Percentiles rank a stretch among this genome's conserved stretches.
Evolutionary conservation across 768 basidiomycete species (phyloP).

Genomic region (Trametopsis cervina): DNA sequence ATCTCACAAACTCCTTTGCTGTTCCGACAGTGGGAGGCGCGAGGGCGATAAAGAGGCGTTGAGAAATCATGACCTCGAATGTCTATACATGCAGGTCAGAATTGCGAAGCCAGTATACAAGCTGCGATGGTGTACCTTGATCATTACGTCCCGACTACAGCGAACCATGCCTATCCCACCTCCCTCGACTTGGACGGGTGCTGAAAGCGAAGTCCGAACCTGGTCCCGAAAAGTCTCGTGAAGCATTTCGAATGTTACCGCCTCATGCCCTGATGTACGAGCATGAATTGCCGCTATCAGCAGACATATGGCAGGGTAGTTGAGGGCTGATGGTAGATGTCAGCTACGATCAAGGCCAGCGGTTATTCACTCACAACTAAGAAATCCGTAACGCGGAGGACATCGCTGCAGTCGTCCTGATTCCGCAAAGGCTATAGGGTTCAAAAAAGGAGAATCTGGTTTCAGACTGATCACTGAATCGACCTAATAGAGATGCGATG

Average conservation of each 20-base stretch:
- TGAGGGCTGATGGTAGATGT: constrained; percentile 40
- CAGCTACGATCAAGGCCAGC: not conserved
- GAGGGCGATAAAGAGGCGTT: constrained; percentile 49
- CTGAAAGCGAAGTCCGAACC: constrained; percentile 61
- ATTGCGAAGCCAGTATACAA: not conserved
- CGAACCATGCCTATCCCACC: constrained; percentile 69
- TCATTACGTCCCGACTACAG: constrained; percentile 56
- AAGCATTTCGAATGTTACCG: constrained; percentile 90
- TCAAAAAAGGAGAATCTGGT: constrained; percentile 47
- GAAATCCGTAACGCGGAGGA: constrained; percentile 43
- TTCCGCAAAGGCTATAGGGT: constrained; percentile 32
- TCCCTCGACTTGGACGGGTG: constrained; percentile 69
- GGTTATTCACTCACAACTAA: constrained; percentile 39
- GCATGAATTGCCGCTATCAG: constrained; percentile 82
- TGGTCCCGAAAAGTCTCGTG: constrained; percentile 73
- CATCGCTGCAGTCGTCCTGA: constrained; percentile 47
- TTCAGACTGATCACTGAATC: constrained; percentile 39
- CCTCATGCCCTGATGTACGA: constrained; percentile 65
- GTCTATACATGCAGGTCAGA: constrained; percentile 39
- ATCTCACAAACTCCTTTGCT: constrained; percentile 67
- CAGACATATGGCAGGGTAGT: constrained; percentile 77
- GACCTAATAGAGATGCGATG: constrained; percentile 28
- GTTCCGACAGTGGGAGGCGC: constrained; percentile 41
- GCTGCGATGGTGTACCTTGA: constrained; percentile 44
- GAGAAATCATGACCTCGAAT: constrained; percentile 61